These are phyloP conservation scores for Lasiosphaeria hispida DNA, from an alignment of 495 filamentous ascomycete genomes.

Conservation along the genomic window DNA sequence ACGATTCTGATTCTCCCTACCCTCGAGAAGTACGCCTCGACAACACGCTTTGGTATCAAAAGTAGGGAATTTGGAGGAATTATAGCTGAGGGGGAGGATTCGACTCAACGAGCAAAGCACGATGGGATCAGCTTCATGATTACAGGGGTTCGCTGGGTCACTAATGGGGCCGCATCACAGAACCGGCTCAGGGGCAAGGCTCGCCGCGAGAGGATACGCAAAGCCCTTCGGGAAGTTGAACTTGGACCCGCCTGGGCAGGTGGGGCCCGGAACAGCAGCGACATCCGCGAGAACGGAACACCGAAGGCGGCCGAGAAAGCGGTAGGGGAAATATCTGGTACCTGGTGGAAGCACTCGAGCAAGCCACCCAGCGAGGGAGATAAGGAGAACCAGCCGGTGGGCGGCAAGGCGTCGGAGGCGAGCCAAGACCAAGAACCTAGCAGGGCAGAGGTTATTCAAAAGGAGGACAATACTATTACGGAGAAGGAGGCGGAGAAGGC, in stretches of 20 bases:
- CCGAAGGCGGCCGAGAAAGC: constrained; percentile 9
- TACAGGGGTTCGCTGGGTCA: constrained; percentile 68
- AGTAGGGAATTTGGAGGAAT: constrained; percentile 68
- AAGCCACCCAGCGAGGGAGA: constrained; percentile 36
- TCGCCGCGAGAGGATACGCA: constrained; percentile 47
- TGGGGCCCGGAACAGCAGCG: constrained; percentile 13
- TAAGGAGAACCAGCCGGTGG: constrained; percentile 39
- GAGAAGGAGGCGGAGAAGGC: no score
- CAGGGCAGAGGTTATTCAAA: no score
- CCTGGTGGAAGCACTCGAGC: constrained; percentile 24
- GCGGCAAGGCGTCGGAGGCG: no score
- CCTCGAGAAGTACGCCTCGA: constrained; percentile 71
- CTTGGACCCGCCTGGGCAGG: constrained; percentile 27
- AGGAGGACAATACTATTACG: no score
- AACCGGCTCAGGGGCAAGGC: constrained; percentile 46
- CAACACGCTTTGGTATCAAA: constrained; percentile 72
- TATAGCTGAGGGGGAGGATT: constrained; percentile 25
- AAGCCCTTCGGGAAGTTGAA: constrained; percentile 44
- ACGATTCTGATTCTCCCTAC: constrained; percentile 77
- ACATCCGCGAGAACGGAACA: constrained; percentile 1
- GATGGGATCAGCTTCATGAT: constrained; percentile 91
- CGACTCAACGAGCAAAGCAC: constrained; percentile 48
- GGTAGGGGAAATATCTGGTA: constrained; percentile 9
- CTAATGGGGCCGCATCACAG: constrained; percentile 69
- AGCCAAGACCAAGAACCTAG: no score